Evolutionary conservation across 805 yeast genomes (phyloP).

Genomic region (Candida morakotiae): DNA sequence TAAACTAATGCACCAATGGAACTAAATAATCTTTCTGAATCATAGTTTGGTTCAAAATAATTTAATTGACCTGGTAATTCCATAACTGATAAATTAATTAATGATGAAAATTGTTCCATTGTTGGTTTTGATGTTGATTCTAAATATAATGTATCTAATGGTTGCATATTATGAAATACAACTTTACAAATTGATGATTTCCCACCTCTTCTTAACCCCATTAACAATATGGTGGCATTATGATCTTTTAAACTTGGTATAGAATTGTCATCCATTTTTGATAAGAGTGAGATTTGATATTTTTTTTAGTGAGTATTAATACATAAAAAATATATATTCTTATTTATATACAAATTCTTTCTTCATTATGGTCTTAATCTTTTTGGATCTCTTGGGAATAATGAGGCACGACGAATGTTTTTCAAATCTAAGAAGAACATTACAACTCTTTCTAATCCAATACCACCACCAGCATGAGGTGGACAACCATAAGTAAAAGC

Average conservation of each 20-base stretch:
- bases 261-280: slow-evolving; percentile 14
- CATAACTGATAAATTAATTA: slow-evolving; percentile 84
- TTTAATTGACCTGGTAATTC: slow-evolving; percentile 94
- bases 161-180: slow-evolving; percentile 94
- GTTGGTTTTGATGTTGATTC: slow-evolving; percentile 91
- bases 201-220: slow-evolving; percentile 90
- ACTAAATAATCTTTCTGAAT: slow-evolving; percentile 69
- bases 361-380: slow-evolving; percentile 73
- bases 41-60: slow-evolving; percentile 81
- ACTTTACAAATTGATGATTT: slow-evolving; percentile 95
- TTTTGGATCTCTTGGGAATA: slow-evolving; percentile 98
- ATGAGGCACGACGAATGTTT: slow-evolving; percentile 96
- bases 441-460: slow-evolving; percentile 96
- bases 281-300: not conserved
- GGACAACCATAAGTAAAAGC: slow-evolving; percentile 94
- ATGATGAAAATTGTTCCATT: slow-evolving; percentile 74
- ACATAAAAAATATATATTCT: too few relatives aligned
- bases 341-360: not conserved
- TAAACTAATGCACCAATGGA: slow-evolving; percentile 89
- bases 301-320: not conserved
- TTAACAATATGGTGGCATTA: slow-evolving; percentile 76
- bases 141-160: slow-evolving; percentile 83
- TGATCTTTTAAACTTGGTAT: slow-evolving; percentile 42
- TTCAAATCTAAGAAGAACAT: slow-evolving; percentile 97
- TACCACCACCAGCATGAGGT: slow-evolving; percentile 99